Base-by-base conservation (phyloP, 345 rosid species). In the Lenwebbia sp. region DNA sequence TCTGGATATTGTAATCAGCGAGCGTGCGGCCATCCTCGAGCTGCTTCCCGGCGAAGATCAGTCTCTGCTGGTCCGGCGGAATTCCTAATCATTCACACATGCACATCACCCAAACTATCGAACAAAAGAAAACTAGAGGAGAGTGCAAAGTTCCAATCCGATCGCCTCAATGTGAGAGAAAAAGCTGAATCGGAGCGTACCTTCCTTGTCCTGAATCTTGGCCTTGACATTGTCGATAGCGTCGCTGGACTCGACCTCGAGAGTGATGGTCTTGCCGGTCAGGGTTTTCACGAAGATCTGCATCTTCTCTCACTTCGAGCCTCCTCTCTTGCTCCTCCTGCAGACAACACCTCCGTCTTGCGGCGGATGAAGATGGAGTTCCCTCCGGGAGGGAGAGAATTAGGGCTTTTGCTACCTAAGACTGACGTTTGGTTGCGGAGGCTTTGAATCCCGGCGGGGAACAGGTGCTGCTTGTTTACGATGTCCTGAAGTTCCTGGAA, bases 231-330 rank as follows among this genome's bases (percentile, higher is more conserved):
- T 37, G 47, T 70, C 81, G 81, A 70, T 70, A 47, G 47, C 21
- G 47, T 70, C 81, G 47, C 81, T 70, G 81, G 26, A 70, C 81
- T 70, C 47, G 26, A 70, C 47, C 81, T 37, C 47, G 81, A 70
- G 81, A 11, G 81, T 70, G 81, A 70, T 10, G 47, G 81, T 70
- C 47, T 70, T 37, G 81, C 81, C 58, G 3, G 95, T 93, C 28
- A 92, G 90, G 83, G 94, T 92, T 89, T 93, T 93, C 87, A 93
- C 95, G 88, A 93, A 93, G 86, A 93, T 92, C 90, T 92, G 94
- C 94, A 93, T 93, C 74, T 89, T 89, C 22, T 83, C 37, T 41
- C 28, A 23, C 52, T 83, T 28, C 3, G n/a, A 33, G 65, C 82
- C 23, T 83, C 70, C 54, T 54, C 60, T 55, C 56, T n/a, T 55